Evolutionary conservation across 2,329 filamentous ascomycete genomes (phyloP).

Genomic region (Xylariomycetidae sp.): DNA sequence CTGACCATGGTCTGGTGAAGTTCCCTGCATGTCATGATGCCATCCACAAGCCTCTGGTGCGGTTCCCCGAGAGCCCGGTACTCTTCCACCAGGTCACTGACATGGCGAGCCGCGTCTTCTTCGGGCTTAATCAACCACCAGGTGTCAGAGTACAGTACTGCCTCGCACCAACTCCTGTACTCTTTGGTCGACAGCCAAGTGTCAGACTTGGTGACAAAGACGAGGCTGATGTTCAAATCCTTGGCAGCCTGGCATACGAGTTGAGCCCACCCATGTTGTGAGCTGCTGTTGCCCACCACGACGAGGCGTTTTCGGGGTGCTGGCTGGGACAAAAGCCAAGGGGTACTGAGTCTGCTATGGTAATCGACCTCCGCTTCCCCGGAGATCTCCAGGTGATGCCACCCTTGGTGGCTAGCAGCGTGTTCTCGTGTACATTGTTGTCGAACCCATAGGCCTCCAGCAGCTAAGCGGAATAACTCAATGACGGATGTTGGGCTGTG

Average conservation of each 20-base stretch:
- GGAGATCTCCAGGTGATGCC: conserved; percentile 2
- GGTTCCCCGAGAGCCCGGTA: conserved; percentile 10
- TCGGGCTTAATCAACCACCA: conserved; percentile 18
- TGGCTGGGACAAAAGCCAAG: conserved; percentile 12
- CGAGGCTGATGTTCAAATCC: conserved; percentile 19
- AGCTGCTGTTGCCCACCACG: conserved; percentile 19
- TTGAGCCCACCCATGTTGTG: conserved; percentile 20
- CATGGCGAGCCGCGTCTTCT: conserved; percentile 4
- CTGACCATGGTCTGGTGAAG: conserved; percentile 18
- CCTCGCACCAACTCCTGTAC: conserved; percentile 19
- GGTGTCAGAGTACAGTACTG: conserved; percentile 13
- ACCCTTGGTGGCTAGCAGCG: too few relatives aligned
- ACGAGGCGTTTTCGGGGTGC: conserved; percentile 16
- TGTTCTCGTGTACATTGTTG: too few relatives aligned
- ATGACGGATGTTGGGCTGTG: too few relatives aligned
- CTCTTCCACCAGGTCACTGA: conserved; percentile 13
- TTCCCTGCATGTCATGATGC: conserved; percentile 20
- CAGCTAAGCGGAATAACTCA: too few relatives aligned
- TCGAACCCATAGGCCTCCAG: too few relatives aligned
- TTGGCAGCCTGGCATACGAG: conserved; percentile 17
- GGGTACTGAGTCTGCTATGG: conserved; percentile 14
- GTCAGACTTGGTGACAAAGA: conserved; percentile 18
- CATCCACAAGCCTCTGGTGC: conserved; percentile 14
- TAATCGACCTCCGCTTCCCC: conserved; percentile 16
- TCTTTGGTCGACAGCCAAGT: conserved; percentile 17